Base-by-base conservation (phyloP, 2,329 filamentous ascomycete species). In the Alternaria infectoria region DNA sequence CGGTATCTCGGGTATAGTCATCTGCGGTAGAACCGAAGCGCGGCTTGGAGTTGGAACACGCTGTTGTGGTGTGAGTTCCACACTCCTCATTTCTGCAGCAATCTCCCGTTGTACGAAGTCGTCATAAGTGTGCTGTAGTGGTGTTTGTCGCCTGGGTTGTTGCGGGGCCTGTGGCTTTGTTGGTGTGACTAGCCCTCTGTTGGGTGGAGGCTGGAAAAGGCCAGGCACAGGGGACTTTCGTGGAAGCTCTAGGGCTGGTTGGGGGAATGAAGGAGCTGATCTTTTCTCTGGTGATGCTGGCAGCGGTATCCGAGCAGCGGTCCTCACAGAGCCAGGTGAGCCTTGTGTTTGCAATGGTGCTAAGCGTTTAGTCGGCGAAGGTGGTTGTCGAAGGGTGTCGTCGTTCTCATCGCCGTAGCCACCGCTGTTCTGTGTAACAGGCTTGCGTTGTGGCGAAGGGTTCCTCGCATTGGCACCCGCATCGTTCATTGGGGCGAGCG, bases 401-500 rank as follows among this genome's bases (percentile, higher is more conserved):
- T 77, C 76, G 60, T 81, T 81, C 64, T 82, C 81, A 26, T 77
- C 74, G 6, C 74, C 76, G 25, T 67, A 74, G 2, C 65, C 75
- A 32, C 59, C 57, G 13, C 59, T 67, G 47, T 71, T 67, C 8
- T 64, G 68, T 7, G 71, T 61, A 19, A 81, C 78, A 62, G 69
- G 76, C 64, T 74, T 81, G 68, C 71, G 77, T 46, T 73, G 67
- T 9, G 76, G 74, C 13, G 76, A 78, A 1, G 66, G 70, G 49
- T 80, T 82, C 61, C 93, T 87, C 17, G 91, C 88, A 77, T 97
- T 97, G 17, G 91, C 90, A 12, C 90, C 91, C 30, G 91, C 90
- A 64, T 94, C 92, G 69, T 92, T 93, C 89, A 97, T 89, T 0
- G 89, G 85, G 69, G 91, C 86, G 52, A 92, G 83, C 28, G 85